Evolutionary conservation across 805 yeast genomes (phyloP), one percentile per base, ranked within the genome.

Genomic region (Suhomyces prunicola): DNA sequence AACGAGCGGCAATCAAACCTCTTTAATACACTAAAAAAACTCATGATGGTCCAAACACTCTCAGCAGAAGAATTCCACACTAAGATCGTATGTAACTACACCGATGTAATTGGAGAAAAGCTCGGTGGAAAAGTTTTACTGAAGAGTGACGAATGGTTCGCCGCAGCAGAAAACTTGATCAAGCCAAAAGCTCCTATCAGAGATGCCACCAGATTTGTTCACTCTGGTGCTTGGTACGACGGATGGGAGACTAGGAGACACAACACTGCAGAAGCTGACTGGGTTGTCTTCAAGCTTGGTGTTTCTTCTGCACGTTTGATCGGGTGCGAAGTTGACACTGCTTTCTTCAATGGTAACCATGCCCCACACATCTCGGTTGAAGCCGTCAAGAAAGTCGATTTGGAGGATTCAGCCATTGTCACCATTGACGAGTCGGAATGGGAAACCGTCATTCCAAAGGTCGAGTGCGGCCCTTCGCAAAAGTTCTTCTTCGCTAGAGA

Each of bases 231-330:
- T 4, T 93, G 97, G 97, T 93, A 90, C 67, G 99, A 93, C 61
- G 99, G 99, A 22, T 93, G 98, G 98, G 98, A 93, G 71, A 93
- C 98, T 10, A 80, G 97, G 67, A 81, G 99, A 71, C 99, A 93
- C 76, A 93, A 93, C 69, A 72, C 83, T 1, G 88, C 77, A 51
- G 90, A 83, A 51, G 87, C 88, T 42, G 99, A 93, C 66, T 93
- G 94, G 90, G 97, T 89, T 17, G 76, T 89, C 27, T 72, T 92
- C 68, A 81, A 83, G 66, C 76, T 90, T 68, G 98, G 98, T 17
- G 97, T 92, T 19, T 75, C 88, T 2, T 78, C 87, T 27, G 97
- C 97, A 1, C 78, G 78, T 46, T 68, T 93, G 53, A 78, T 88
- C 47, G 99, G 92, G 10, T 83, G 87, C 62, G 97, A 93, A 69